Conservation (phyloP, 805 yeast species). For the Candida michaelii region DNA sequence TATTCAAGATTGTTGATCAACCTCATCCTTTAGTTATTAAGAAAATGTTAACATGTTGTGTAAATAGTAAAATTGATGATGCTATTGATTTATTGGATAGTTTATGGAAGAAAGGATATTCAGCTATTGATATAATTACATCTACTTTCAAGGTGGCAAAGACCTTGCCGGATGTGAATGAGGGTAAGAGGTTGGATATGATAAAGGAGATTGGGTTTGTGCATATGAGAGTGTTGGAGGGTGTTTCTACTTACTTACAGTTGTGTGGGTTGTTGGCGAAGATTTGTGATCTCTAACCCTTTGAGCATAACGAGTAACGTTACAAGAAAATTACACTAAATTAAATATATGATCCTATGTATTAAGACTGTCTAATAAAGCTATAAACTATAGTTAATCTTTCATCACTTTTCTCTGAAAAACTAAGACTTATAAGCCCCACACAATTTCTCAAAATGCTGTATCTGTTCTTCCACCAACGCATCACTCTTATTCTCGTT, state of each 20-base stretch:
- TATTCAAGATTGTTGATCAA: constrained; percentile 91
- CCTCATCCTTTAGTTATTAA: constrained; percentile 90
- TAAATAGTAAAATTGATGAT: constrained; percentile 53
- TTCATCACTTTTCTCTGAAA: too few relatives aligned
- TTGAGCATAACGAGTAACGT: too few relatives aligned
- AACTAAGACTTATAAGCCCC: constrained; percentile 32
- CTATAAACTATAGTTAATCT: too few relatives aligned
- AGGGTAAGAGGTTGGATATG: constrained; percentile 67
- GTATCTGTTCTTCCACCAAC: constrained; percentile 35
- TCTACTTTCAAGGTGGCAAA: constrained; percentile 88
- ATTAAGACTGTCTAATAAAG: too few relatives aligned
- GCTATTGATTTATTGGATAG: constrained; percentile 63
- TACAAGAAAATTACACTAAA: too few relatives aligned
- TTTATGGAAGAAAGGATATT: constrained; percentile 88
- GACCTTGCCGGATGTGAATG: constrained; percentile 65
- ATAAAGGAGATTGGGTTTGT: constrained; percentile 86
- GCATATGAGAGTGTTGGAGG: constrained; percentile 91
- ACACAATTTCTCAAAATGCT: constrained; percentile 40
- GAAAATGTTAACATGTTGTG: constrained; percentile 51
- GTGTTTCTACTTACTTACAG: constrained; percentile 85
- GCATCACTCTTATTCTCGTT: constrained; percentile 31
- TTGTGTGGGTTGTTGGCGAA: constrained; percentile 79
- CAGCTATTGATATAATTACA: constrained; percentile 89
- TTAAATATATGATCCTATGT: too few relatives aligned
- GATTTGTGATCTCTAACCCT: constrained; percentile 31